phyloP scores from a whole-genome alignment of 192 early-diverging fungal species.

The Backusella liffmaniae region DNA sequence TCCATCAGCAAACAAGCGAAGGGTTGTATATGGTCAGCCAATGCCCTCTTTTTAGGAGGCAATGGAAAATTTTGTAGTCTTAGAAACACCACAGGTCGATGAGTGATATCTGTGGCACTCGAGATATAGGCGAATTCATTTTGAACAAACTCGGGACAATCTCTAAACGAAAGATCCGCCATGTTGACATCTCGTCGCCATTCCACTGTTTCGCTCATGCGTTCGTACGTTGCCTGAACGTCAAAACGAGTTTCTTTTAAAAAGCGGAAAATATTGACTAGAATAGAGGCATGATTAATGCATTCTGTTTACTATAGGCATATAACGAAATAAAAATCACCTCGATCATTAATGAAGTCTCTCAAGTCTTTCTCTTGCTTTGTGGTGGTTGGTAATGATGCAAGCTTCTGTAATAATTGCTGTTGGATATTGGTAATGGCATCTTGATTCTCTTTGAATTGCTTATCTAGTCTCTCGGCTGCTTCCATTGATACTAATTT shows the following conservation, averaged over 20 bases:
- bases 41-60: not conserved
- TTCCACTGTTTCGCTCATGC: slow-evolving; percentile 27
- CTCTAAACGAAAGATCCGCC: slow-evolving; percentile 13
- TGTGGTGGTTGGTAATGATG: not conserved
- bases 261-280: slow-evolving; percentile 45
- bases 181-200: slow-evolving; percentile 38
- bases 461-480: not conserved
- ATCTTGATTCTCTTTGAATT: not conserved
- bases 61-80: slow-evolving; percentile 28
- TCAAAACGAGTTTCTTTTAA: slow-evolving; percentile 26
- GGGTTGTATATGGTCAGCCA: slow-evolving; percentile 23
- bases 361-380: not conserved
- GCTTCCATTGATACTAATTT: not conserved
- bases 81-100: slow-evolving; percentile 33
- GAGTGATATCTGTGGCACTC: slow-evolving; percentile 30
- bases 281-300: not conserved
- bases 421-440: not conserved
- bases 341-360: not conserved
- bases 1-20: slow-evolving; percentile 40
- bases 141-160: slow-evolving; percentile 23
- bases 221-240: slow-evolving; percentile 16
- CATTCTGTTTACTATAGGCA: not conserved
- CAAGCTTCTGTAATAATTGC: not conserved
- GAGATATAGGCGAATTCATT: slow-evolving; percentile 30
- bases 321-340: not conserved